Evolutionary conservation across 352 stramenopile genomes (phyloP), one percentile per base, ranked within the genome.

Genomic region (Achlya hypogyna): DNA sequence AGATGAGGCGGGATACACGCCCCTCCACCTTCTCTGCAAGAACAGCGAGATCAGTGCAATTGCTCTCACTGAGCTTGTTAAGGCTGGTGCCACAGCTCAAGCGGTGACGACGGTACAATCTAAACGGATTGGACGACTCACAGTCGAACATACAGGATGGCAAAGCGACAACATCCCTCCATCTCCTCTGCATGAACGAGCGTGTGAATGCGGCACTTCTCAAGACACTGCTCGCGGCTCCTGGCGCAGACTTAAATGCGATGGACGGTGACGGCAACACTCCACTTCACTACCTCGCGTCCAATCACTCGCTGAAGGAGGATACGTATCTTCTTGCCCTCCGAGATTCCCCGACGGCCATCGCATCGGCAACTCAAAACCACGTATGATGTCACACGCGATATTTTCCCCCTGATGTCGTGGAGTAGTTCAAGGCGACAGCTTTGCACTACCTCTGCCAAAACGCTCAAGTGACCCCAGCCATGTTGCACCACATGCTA

Each of bases 391-490:
- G n/a, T n/a, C n/a, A n/a, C n/a, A n/a, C n/a, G n/a, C n/a, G n/a
- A 5, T 34, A 18, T 2, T 28, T 54, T 52, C 35, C 27, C n/a
- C n/a, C 23, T 74, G 23, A 67, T 27, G 8, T 32, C 40, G 22
- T 51, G 20, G 62, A 65, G 1, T 70, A 89, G 82, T 93, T 91
- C 69, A 75, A 86, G 72, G 77, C 81, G 32, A 89, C 79, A 3
- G 74, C 84, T 59, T 80, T 86, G 38, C 81, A 93, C 74, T 85
- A 79, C 56, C 66, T 93, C 31, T 86, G 80, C 54, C 82, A 93
- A 65, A 89, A 86, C 65, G 80, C 71, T 38, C 58, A 63, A 0
- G 65, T 90, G 22, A 79, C 75, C 0, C 64, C 75, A 12, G 47
- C 69, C 16, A 76, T 86, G 53, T 72, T 93, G 10, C 51, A 53